These are phyloP conservation scores for Amorphotheca resinae DNA, from an alignment of 495 filamentous ascomycete genomes.

Conservation along the genomic window DNA sequence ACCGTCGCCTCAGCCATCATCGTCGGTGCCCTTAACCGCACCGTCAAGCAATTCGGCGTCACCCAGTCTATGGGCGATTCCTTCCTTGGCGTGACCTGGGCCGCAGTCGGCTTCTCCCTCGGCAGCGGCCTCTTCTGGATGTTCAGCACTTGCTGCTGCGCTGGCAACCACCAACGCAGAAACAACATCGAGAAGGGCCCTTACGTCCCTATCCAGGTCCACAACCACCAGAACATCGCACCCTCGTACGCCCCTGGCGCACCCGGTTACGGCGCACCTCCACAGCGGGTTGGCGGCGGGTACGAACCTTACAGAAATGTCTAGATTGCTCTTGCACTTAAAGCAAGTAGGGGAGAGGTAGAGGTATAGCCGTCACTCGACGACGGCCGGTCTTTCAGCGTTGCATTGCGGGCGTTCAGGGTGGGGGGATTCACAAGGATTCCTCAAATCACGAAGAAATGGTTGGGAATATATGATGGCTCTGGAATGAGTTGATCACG, in stretches of 20 bases:
- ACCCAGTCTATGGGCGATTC: slow-evolving; percentile 46
- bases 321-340: not conserved
- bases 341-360: not conserved
- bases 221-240: not conserved
- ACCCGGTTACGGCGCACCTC: too few relatives aligned
- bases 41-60: slow-evolving; percentile 55
- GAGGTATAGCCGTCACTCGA: too few relatives aligned
- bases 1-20: slow-evolving; percentile 50
- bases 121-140: slow-evolving; percentile 76
- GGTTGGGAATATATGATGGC: too few relatives aligned
- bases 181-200: not conserved
- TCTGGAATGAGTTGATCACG: too few relatives aligned
- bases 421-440: too few relatives aligned
- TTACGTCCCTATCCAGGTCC: not conserved
- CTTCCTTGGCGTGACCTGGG: slow-evolving; percentile 62
- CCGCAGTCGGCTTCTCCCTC: slow-evolving; percentile 64
- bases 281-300: not conserved
- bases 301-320: not conserved
- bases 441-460: too few relatives aligned
- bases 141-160: slow-evolving; percentile 83
- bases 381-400: too few relatives aligned
- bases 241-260: too few relatives aligned
- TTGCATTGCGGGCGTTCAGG: not conserved
- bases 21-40: slow-evolving; percentile 53
- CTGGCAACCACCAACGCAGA: slow-evolving; percentile 23